Base-by-base conservation (phyloP, 2,329 filamentous ascomycete species). In the Zymoseptoria passerinii region DNA sequence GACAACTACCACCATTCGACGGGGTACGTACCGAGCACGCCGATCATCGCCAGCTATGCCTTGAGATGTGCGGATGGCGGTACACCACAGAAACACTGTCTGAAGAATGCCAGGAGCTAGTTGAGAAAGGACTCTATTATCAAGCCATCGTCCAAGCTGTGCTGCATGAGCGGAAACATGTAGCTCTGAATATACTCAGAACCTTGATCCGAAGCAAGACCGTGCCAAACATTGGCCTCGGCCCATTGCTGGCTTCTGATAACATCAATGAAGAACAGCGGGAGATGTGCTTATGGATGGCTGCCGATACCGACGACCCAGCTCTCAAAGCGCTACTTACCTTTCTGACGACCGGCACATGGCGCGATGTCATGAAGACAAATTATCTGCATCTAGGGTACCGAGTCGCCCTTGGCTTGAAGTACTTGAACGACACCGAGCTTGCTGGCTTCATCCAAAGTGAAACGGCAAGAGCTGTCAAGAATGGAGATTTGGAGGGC, bases 281-380 rank as follows among this genome's bases (percentile, higher is more conserved):
- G 62, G 80, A 84, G 61, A 81, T 83, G 50, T 85, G 83, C 62
- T 73, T 77, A 9, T 84, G 83, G 73, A 83, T 86, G 71, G 80
- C 81, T 23, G 82, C 82, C 61, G 82, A 85, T 65, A 79, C 87
- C 61, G 84, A 86, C 0, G 88, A 94, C 66, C 86, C 89, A 0
- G 92, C 92, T 68, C 80, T 94, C 23, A 86, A 89, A 57, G 89
- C 88, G 5, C 87, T 94, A 52, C 89, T 90, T 23, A 85, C 86
- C 2, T 85, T 89, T 64, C 88, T 94, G 61, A 85, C 86, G 8
- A 89, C 85, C 0, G 86, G 87, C 4, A 82, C 90, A 70, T 94
- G 90, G 90, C 77, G 81, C 18, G 81, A 82, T 48, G 87, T 94
- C 48, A 85, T 88, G 48, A 82, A 86, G 63, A 88, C 91, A 69